Base-by-base conservation (phyloP, 2,329 filamentous ascomycete species). In the Xylaria sp. region DNA sequence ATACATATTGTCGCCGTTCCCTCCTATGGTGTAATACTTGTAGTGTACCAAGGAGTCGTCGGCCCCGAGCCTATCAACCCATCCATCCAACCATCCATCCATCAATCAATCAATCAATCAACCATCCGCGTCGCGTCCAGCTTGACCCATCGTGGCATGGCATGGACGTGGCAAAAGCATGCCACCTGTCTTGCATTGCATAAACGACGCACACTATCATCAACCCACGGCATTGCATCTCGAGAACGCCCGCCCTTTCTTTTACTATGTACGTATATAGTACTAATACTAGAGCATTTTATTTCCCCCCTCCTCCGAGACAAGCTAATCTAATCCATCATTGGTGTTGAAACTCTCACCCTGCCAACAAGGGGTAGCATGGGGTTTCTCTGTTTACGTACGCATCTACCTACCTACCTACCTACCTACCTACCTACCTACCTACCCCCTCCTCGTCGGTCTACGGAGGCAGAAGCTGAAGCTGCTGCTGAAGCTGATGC, bases 141-240 rank as follows among this genome's bases (percentile, higher is more conserved):
- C 66, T 25, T 60, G 63, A 66, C 63, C 67, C 67, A 53, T 72
- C 57, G 47, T 48, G n/a, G 47, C 47, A 48, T 23, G 44, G 54
- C 29, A 70, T 57, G 69, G 72, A 77, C 77, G 76, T 78, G 77
- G 76, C 75, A 71, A 76, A 74, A 73, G 70, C 66, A 78, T 77
- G 75, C 76, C 76, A 77, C 72, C 74, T 79, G 77, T 79, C 77
- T 73, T 76, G 77, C 77, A 78, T 79, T 78, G 77, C 77, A 79
- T 79, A 78, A 78, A 76, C 77, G 76, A 77, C 69, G 67, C 73
- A 69, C 65, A 58, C 68, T 53, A 63, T 63, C 69, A 70, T 32
- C 18, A 44, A 23, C 53, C 59, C 57, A 60, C 27, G 58, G 53
- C 61, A 57, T 57, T 42, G 48, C 40, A 55, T 62, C 29, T 35